Evolutionary conservation across 2,329 filamentous ascomycete species (phyloP), one percentile per base, ranked within the genome.

Genomic region (Neonectria hederae): DNA sequence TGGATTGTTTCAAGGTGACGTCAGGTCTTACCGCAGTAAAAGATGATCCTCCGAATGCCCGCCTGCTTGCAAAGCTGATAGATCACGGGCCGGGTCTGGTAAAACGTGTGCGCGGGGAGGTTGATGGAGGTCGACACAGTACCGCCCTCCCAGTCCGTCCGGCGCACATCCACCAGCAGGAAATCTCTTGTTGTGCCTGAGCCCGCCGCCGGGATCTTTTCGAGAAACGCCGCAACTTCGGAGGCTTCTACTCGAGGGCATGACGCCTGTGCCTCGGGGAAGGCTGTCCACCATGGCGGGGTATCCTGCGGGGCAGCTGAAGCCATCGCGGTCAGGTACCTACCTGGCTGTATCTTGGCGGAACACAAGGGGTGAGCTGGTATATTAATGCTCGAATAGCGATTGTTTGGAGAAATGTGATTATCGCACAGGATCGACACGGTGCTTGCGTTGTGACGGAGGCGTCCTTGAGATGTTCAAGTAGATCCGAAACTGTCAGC

Each of bases 111-210:
- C 9, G 86, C 85, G 0, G 86, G 85, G 14, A 88, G 76, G 67
- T 88, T 87, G 66, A 90, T 79, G 1, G 87, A 88, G 2, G 82
- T 83, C 9, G 78, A 77, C 59, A 91, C 85, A 0, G 87, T 89
- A 43, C 88, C 89, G 26, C 89, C 89, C 71, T 83, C 81, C 78
- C 83, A 84, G 68, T 88, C 86, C 4, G 76, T 81, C 26, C 84
- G 79, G 19, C 85, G 81, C n/a, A 87, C 81, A 69, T 87, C 85
- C 13, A 87, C 82, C 4, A 86, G 75, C 19, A 86, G 73, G 51
- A 84, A 84, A 8, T 79, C 74, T 26, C 75, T 73, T 0, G 72
- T 69, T 1, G 69, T 70, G 7, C 73, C 70, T 14, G 72, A 59
- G 0, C 62, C 75, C 3, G 74, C 71, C 19, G 76, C 73, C 59